Conservation (phyloP, 169 alveolate genomes). For the Cryptosporidium sp. region DNA sequence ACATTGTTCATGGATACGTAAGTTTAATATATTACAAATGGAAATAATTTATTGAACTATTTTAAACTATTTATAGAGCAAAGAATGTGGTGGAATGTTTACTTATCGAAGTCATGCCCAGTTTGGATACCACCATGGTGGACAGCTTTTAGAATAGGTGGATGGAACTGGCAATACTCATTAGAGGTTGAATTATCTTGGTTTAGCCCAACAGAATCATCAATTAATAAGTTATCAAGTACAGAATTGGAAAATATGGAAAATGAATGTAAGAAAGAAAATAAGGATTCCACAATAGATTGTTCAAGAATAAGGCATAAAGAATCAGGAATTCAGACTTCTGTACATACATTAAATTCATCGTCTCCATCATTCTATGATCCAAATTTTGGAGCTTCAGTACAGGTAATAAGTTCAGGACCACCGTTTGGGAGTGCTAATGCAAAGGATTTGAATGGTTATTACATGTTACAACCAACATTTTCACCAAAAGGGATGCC, state of each 20-base stretch:
- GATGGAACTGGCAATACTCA: constrained; percentile 76
- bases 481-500: constrained; percentile 64
- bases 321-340: constrained; percentile 44
- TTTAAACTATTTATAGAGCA: constrained; percentile 26
- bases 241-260: constrained; percentile 31
- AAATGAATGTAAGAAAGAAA: constrained; percentile 42
- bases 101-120: constrained; percentile 73
- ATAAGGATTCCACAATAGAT: constrained; percentile 30
- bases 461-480: constrained; percentile 65
- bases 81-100: constrained; percentile 77
- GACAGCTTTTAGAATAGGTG: constrained; percentile 75
- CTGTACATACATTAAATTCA: constrained; percentile 69
- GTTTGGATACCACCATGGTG: constrained; percentile 76
- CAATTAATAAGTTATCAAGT: constrained; percentile 42
- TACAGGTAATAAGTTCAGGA: constrained; percentile 71
- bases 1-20: constrained; percentile 75
- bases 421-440: constrained; percentile 76
- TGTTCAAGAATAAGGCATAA: constrained; percentile 51
- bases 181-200: constrained; percentile 52
- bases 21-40: neutral
- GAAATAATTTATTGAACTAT: neutral
- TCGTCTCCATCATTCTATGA: constrained; percentile 73
- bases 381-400: constrained; percentile 72
- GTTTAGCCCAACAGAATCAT: constrained; percentile 68
- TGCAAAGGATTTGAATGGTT: constrained; percentile 69